Evolutionary conservation across 129 eudicot species (phyloP), one percentile per base, ranked within the genome.

Genomic region (Glebionis coronaria): DNA sequence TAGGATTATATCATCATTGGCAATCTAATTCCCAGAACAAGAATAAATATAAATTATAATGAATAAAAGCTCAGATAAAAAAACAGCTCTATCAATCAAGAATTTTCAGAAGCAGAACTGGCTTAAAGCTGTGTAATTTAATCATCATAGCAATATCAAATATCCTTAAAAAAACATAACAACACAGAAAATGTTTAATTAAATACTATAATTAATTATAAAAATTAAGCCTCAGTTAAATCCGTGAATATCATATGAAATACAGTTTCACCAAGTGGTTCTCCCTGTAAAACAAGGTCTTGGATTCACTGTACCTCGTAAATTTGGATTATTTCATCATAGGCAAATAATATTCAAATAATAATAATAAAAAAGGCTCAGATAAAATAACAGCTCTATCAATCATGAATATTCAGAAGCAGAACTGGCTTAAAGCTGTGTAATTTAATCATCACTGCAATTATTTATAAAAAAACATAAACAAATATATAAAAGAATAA

Each of bases 71-170:
- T 87, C 97, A 90, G 97, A 77, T 3, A 2, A 73, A 11, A 69
- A 27, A 53, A 85, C 95, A 87, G 97, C 97, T 90, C 65, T 87
- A 51, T 90, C 97, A 44, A 90, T 90, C 42, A 35, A 35, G 42
- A 7, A 35, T 35, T 78, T 35, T 35, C 42, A 35, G 42, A 35
- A 35, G 42, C 42, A 35, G 42, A 74, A 86, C 95, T 91, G 87
- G 87, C 42, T 68, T 35, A 35, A 35, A 77, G 97, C 88, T 90
- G 87, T 69, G 38, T 57, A 21, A 35, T 56, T 27, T 57, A 57
- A 4, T 57, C 44, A 57, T 57, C 63, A 57, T 44, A 3, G 63
- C 62, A 57, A 25, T n/a, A n/a, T n/a, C n/a, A n/a, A n/a, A n/a
- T 1, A 5, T 35, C 7, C 1, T 5, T 4, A 7, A 0, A 21